These are phyloP conservation scores for Blastosporella zonata DNA, from an alignment of 1,284 basidiomycete genomes.

Conservation along the genomic window DNA sequence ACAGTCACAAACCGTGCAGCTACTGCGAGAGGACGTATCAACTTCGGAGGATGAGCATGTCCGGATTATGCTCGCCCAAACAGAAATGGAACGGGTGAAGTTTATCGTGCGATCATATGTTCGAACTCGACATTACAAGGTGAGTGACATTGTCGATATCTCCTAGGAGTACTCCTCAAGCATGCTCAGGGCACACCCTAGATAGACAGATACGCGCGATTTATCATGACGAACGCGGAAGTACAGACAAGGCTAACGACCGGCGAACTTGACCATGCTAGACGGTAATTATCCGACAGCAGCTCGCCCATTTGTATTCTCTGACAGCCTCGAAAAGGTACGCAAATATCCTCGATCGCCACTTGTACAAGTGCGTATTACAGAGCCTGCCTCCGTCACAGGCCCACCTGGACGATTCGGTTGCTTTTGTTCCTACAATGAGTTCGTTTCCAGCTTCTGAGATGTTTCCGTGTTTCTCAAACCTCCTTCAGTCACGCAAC, in stretches of 20 bases:
- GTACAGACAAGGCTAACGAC: slow-evolving; percentile 73
- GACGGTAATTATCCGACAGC: slow-evolving; percentile 43
- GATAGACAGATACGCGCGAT: slow-evolving; percentile 85
- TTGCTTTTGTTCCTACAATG: slow-evolving; percentile 74
- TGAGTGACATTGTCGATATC: slow-evolving; percentile 27
- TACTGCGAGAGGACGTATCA: slow-evolving; percentile 72
- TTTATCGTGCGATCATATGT: slow-evolving; percentile 87
- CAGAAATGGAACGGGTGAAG: slow-evolving; percentile 89
- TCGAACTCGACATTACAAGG: slow-evolving; percentile 84
- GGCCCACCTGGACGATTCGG: slow-evolving; percentile 69
- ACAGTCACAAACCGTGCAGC: slow-evolving; percentile 61
- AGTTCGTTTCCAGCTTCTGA: slow-evolving; percentile 43
- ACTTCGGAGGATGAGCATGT: slow-evolving; percentile 90
- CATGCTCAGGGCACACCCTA: slow-evolving; percentile 33
- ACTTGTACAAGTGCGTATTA: slow-evolving; percentile 72
- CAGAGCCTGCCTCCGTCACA: slow-evolving; percentile 77
- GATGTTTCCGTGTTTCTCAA: not conserved
- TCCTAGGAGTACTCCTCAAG: slow-evolving; percentile 6
- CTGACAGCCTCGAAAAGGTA: slow-evolving; percentile 45
- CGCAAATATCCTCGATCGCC: slow-evolving; percentile 67
- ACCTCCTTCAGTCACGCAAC: slow-evolving; percentile 58
- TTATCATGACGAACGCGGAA: slow-evolving; percentile 66
- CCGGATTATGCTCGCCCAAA: slow-evolving; percentile 86
- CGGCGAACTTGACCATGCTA: slow-evolving; percentile 77
- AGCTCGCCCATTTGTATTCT: not conserved